phyloP scores from a whole-genome alignment of 2,329 filamentous ascomycete species.

The Exophiala alcalophila region DNA sequence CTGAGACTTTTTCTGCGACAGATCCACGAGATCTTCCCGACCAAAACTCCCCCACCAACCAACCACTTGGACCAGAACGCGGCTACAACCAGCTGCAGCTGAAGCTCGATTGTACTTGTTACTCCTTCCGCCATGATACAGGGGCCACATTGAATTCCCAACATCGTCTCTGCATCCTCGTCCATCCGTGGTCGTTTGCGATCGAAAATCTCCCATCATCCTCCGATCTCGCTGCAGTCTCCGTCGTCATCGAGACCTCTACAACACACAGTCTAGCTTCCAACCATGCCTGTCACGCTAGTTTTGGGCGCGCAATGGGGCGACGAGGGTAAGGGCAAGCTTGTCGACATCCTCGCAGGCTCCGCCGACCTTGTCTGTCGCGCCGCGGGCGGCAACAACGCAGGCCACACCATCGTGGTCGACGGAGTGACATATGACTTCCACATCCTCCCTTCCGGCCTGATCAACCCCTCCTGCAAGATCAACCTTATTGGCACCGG shows the following conservation, averaged over 20 bases:
- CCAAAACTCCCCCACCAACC: too few relatives aligned
- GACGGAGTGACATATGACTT: slow-evolving; percentile 48
- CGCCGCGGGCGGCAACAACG: slow-evolving; percentile 49
- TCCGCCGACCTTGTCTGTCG: slow-evolving; percentile 45
- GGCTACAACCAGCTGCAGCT: too few relatives aligned
- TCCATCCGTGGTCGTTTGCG: too few relatives aligned
- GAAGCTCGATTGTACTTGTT: not conserved
- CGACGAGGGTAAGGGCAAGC: slow-evolving; percentile 52
- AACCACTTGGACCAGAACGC: too few relatives aligned
- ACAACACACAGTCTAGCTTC: not conserved
- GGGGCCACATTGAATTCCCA: too few relatives aligned
- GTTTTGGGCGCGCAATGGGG: slow-evolving; percentile 49
- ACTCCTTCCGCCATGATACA: not conserved
- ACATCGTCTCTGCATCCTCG: slow-evolving; percentile 31
- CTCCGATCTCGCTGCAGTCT: slow-evolving; percentile 6
- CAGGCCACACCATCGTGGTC: slow-evolving; percentile 49
- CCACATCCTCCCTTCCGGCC: slow-evolving; percentile 48
- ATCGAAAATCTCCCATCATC: not conserved
- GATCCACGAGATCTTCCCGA: too few relatives aligned
- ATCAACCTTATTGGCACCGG: slow-evolving; percentile 49
- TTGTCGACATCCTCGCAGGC: slow-evolving; percentile 48
- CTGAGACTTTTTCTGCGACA: too few relatives aligned
- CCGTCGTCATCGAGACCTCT: slow-evolving; percentile 1
- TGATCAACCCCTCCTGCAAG: slow-evolving; percentile 43
- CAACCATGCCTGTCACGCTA: slow-evolving; percentile 39